Base-by-base conservation (phyloP, 1,139 yeast species). In the Geotrichum citri-aurantii region DNA sequence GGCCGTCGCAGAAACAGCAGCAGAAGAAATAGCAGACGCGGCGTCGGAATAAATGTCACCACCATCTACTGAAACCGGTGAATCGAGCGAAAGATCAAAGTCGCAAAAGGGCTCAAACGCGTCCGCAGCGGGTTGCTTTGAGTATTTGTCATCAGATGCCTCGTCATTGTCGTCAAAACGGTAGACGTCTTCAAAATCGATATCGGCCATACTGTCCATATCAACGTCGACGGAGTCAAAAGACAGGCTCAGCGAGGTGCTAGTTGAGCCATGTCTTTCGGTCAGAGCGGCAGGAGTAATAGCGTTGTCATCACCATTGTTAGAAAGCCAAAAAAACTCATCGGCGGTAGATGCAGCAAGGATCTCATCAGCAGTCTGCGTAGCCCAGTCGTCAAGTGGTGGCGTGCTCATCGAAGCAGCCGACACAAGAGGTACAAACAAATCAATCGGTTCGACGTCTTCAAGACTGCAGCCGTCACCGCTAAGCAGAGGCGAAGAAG, bases 321-420 rank as follows among this genome's bases (percentile, higher is more conserved):
- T 54, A 14, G 56, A 47, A 19, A 56, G 54, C 59, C 59, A 56
- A 37, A 56, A 56, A 26, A 56, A 56, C 8, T 56, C 59, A 5
- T 56, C 59, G 29, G 49, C 44, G 29, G 54, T 42, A 31, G 59
- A 56, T 12, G 56, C 56, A 3, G 59, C 56, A 11, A 52, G 40
- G 47, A 56, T 52, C 27, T 48, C 56, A 26, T 56, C 59, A 12
- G 58, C 58, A 21, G 59, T 56, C 31, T 51, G 52, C 10, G 53
- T 23, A 7, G 56, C 56, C 59, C 59, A 56, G 26, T 48, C 47
- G 27, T 52, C 59, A 31, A 52, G 42, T 3, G 56, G 53, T 2
- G 59, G 59, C 12, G 55, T 42, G 27, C 54, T 40, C 8, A 52
- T 42, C 11, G 40, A 27, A 48, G 50, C 12, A 2, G 37, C 33